Evolutionary conservation across 1,139 yeast species (phyloP).

Genomic region (Saccharomyces hybrid): DNA sequence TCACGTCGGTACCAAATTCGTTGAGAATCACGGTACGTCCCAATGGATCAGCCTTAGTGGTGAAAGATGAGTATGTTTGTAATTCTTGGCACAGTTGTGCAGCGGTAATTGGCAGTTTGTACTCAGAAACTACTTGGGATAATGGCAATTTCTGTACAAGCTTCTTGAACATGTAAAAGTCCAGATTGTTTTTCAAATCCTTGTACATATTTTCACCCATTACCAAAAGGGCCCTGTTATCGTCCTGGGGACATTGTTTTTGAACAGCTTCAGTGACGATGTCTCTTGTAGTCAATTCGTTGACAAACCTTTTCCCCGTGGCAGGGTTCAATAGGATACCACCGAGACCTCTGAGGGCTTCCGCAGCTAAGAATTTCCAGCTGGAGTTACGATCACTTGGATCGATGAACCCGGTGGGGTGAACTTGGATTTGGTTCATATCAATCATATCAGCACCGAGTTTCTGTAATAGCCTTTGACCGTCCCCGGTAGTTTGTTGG

Average conservation of each 20-base stretch:
- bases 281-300: slow-evolving; percentile 66
- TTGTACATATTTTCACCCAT: slow-evolving; percentile 35
- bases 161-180: slow-evolving; percentile 60
- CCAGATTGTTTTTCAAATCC: slow-evolving; percentile 41
- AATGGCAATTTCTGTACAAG: slow-evolving; percentile 50
- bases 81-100: slow-evolving; percentile 39
- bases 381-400: slow-evolving; percentile 45
- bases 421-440: slow-evolving; percentile 72
- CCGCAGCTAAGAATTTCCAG: slow-evolving; percentile 69
- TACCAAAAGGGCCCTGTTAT: slow-evolving; percentile 36
- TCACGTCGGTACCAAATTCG: slow-evolving; percentile 24
- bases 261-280: slow-evolving; percentile 48
- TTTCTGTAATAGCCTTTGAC: slow-evolving; percentile 52
- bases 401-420: slow-evolving; percentile 75
- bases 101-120: slow-evolving; percentile 32
- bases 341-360: slow-evolving; percentile 71
- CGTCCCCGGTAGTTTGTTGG: slow-evolving; percentile 69
- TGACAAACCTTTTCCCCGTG: slow-evolving; percentile 60
- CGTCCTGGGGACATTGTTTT: slow-evolving; percentile 32
- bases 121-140: slow-evolving; percentile 41
- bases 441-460: slow-evolving; percentile 58
- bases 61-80: slow-evolving; percentile 39
- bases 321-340: slow-evolving; percentile 54
- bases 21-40: slow-evolving; percentile 30
- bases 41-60: slow-evolving; percentile 20